A percentile compares a stretch with the other conserved stretches of the same genome.
phyloP scores from a whole-genome alignment of 352 stramenopile species.

The Thraustotheca clavata region DNA sequence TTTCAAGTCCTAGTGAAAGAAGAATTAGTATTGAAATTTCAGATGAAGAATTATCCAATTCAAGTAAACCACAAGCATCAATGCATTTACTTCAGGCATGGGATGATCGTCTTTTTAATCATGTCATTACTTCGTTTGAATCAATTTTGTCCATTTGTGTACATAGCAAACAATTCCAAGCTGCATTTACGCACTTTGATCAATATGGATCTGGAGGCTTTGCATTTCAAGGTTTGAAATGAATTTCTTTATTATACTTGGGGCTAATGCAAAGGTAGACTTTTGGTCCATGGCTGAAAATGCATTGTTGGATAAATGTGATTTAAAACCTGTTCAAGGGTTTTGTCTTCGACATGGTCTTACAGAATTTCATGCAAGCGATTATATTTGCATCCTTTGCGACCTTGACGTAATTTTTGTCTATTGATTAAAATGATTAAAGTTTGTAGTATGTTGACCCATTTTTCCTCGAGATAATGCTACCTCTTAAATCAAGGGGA shows the following conservation, averaged over 20 bases:
- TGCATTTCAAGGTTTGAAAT: conserved; percentile 11
- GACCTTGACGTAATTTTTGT: conserved; percentile 4
- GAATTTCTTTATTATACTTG: not conserved
- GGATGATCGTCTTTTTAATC: not conserved
- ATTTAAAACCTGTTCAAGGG: not conserved
- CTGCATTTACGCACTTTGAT: conserved; percentile 12
- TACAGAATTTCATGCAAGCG: not conserved
- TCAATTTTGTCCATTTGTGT: not conserved
- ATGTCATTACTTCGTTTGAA: not conserved
- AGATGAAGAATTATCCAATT: not conserved
- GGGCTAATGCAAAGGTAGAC: conserved; percentile 4
- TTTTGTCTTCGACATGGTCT: conserved; percentile 12
- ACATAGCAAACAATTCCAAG: not conserved
- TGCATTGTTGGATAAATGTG: not conserved
- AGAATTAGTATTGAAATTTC: not conserved
- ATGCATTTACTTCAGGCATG: not conserved
- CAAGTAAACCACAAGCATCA: not conserved
- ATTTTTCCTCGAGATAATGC: not conserved
- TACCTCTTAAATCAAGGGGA: too few species aligned
- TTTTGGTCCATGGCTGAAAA: conserved; percentile 16
- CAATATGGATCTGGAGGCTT: conserved; percentile 8
- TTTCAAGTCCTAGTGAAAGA: not conserved
- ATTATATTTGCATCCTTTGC: conserved; percentile 2
- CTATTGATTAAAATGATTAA: not conserved
- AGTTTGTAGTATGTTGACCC: not conserved